phyloP scores from a whole-genome alignment of 768 basidiomycete genomes.

The Collybia nuda region DNA sequence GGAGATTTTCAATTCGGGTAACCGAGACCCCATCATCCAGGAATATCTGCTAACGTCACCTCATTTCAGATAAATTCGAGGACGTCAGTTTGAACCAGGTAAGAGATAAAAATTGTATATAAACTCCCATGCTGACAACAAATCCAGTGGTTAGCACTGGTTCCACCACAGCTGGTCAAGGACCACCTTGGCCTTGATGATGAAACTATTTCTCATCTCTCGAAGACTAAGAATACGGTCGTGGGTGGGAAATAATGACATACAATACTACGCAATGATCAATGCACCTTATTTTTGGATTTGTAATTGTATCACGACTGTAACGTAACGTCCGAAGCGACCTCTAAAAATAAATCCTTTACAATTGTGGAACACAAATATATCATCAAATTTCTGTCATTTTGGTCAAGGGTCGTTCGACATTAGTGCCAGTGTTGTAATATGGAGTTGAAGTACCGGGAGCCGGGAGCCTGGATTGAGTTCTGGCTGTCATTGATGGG shows the following conservation, averaged over 20 bases:
- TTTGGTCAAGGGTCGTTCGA: too few species aligned
- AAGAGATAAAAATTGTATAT: conserved; percentile 5
- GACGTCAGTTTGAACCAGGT: conserved; percentile 36
- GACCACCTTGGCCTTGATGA: conserved; percentile 41
- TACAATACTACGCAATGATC: too few species aligned
- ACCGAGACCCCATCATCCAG: conserved; percentile 9
- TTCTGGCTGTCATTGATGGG: too few species aligned
- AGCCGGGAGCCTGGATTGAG: too few species aligned
- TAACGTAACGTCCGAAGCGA: too few species aligned
- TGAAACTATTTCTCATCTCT: conserved; percentile 31
- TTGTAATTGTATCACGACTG: too few species aligned
- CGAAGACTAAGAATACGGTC: conserved; percentile 38
- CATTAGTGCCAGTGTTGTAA: too few species aligned
- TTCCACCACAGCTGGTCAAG: conserved; percentile 44
- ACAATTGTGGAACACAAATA: too few species aligned
- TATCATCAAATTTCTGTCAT: too few species aligned
- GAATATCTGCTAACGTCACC: conserved; percentile 9
- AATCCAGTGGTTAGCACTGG: conserved; percentile 35
- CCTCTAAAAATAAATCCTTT: too few species aligned
- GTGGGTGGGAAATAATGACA: conserved; percentile 20
- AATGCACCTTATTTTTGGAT: too few species aligned
- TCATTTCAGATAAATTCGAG: conserved; percentile 5
- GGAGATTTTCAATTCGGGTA: conserved; percentile 46
- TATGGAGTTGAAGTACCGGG: too few species aligned
- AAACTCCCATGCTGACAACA: neutral